Evolutionary conservation across 2,329 filamentous ascomycete species (phyloP).

Genomic region (Sphaceloma murrayae): DNA sequence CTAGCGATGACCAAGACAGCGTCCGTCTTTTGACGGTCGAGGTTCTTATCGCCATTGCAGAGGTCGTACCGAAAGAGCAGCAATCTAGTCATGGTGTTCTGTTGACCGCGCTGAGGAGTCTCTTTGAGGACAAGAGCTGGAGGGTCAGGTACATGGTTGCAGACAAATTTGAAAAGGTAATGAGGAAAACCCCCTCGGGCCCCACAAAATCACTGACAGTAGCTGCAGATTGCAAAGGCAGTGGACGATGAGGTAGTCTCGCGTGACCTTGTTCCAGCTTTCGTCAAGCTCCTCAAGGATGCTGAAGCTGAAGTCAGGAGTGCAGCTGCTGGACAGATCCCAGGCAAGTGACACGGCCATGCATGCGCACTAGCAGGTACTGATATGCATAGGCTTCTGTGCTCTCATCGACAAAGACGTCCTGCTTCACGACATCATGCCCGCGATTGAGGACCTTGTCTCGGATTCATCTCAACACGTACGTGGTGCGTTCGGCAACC

Average conservation of each 20-base stretch:
- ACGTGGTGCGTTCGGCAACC: constrained; percentile 84
- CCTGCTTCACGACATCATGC: constrained; percentile 92
- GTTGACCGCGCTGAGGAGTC: constrained; percentile 75
- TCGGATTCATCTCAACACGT: constrained; percentile 96
- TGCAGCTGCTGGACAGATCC: constrained; percentile 94
- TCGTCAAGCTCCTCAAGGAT: constrained; percentile 95
- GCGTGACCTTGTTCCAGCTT: constrained; percentile 87
- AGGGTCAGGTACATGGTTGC: constrained; percentile 98
- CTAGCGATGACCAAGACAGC: constrained; percentile 93
- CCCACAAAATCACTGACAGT: neutral
- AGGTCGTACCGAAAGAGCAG: constrained; percentile 95
- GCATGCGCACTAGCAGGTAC: constrained; percentile 15
- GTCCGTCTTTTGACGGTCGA: constrained; percentile 93
- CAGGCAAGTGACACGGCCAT: constrained; percentile 46
- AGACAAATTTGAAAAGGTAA: constrained; percentile 91
- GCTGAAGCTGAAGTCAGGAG: constrained; percentile 96
- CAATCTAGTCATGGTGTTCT: constrained; percentile 92
- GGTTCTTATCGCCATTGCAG: constrained; percentile 89
- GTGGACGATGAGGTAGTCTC: constrained; percentile 95
- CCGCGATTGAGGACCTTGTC: constrained; percentile 88
- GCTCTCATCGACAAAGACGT: constrained; percentile 75
- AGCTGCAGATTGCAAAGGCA: constrained; percentile 78
- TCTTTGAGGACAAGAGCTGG: constrained; percentile 99
- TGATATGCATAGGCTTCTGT: constrained; percentile 64
- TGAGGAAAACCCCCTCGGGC: too few relatives aligned